Base-by-base conservation (phyloP, 371 early-diverging fungal species). In the Mucor indicus region DNA sequence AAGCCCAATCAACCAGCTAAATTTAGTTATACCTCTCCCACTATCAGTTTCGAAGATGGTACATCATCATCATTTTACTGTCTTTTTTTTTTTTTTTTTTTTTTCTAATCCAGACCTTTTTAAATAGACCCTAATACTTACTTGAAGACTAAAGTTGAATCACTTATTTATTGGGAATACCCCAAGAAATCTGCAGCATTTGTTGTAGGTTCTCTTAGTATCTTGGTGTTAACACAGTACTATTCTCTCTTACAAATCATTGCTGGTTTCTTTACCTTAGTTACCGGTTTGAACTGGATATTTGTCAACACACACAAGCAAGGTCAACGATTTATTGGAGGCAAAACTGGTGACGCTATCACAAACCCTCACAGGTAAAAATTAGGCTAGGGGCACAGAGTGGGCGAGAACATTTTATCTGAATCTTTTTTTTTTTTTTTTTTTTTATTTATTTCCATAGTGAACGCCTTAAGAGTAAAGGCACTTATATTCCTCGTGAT, bases 131-230 rank as follows among this genome's bases (percentile, higher is more conserved):
- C 69, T 13, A 56, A 69, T 17, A 48, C 59, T 12, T 76, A 72
- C 55, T 68, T 80, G 46, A 67, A 67, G 12, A 59, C 73, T 15
- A 53, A 69, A 32, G 50, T 67, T 24, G 64, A 67, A 44, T 74
- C 73, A 30, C 68, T 80, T 20, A 58, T 80, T 42, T 72, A 72
- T 42, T 81, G 81, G 81, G 76, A 81, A 53, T 58, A 72, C 20
- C 81, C 79, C 10, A 30, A 58, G 22, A 62, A 72, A 43, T 71
- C 74, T 15, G 79, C 58, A 40, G 55, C 49, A 7, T 53, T 67
- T 8, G 54, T 78, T 4, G 51, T 45, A 4, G 38, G 58, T 4
- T 55, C 71, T 3, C 46, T 81, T 7, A 50, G 60, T 36, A 48
- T 72, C 13, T 50, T 81, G 30, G 51, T 70, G 50, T 56, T 75